Conservation (phyloP, 148 eudicot genomes). For the Chenopodium album region DNA sequence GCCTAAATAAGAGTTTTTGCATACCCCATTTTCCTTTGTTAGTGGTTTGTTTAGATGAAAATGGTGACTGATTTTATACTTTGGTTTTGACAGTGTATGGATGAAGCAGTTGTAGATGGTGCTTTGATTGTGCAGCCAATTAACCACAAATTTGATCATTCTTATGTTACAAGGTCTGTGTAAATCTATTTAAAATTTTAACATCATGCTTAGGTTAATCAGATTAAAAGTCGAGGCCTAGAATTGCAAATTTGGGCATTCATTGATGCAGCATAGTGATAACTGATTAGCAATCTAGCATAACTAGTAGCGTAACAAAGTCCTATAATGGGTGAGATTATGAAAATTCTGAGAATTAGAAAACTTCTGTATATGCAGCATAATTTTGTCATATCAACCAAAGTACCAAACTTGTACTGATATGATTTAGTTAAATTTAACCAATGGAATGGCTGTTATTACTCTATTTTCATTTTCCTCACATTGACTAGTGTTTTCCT, state of each 20-base stretch:
- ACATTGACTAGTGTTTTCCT: neutral
- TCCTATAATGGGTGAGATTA: neutral
- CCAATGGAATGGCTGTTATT: neutral
- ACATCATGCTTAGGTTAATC: too few relatives aligned
- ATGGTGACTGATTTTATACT: neutral
- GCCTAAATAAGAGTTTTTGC: too few relatives aligned
- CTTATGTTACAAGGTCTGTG: slow-evolving; percentile 77
- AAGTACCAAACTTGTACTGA: too few relatives aligned
- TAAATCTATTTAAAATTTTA: neutral
- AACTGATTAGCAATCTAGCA: neutral
- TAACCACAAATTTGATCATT: slow-evolving; percentile 87
- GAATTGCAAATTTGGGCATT: neutral
- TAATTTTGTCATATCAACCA: neutral
- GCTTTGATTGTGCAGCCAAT: slow-evolving; percentile 93
- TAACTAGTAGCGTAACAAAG: neutral
- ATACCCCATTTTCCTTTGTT: too few relatives aligned
- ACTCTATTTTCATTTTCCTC: neutral
- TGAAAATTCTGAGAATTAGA: neutral
- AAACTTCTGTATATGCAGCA: neutral
- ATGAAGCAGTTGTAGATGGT: slow-evolving; percentile 79
- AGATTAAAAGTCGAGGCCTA: neutral
- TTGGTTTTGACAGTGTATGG: slow-evolving; percentile 60
- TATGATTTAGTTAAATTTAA: too few relatives aligned
- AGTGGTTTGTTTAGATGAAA: too few relatives aligned
- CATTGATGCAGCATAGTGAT: neutral